Base-by-base conservation (phyloP, 129 eudicot species). In the Logfia minima region DNA sequence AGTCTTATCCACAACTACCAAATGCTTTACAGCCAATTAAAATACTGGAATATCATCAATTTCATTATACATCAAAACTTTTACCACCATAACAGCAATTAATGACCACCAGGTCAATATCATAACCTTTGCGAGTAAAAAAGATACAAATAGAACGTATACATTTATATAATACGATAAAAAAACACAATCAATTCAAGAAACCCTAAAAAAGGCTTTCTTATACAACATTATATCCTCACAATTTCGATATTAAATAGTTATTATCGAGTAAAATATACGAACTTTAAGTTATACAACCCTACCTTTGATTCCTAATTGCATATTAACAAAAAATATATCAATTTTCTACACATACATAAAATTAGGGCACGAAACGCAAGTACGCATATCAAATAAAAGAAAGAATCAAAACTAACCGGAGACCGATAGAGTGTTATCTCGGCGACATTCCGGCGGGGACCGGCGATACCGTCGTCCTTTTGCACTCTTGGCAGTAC, bases 361-460 rank as follows among this genome's bases (percentile, higher is more conserved):
- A 19, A 55, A n/a, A 66, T 55, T 80, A 80, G 79, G 83, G 75
- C 83, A 72, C 70, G 28, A 56, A 66, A 66, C 60, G 39, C 11
- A 74, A 72, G 10, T 64, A 6, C 0, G 4, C n/a, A 45, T 0
- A 9, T 9, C n/a, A 48, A 26, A 72, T 48, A 72, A 39, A 56
- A 37, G 18, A 19, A 73, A 17, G 70, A 53, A 23, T 64, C 14
- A 5, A 24, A 66, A 74, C 83, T 26, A 80, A 80, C 83, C 83
- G 79, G 75, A 74, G n/a, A 24, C 69, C 74, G 41, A 66, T 45
- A 24, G 61, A 58, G 52, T 18, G n/a, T 9, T 80, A 65, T 65
- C 79, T 65, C 74, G 37, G 51, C 23, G 31, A 66, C 58, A 31
- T 41, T 65, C 79, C 74, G 75, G 83, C 79, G 74, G 83, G 56